Evolutionary conservation across 805 yeast genomes (phyloP).

Genomic region (Zygotorulaspora danielsina): DNA sequence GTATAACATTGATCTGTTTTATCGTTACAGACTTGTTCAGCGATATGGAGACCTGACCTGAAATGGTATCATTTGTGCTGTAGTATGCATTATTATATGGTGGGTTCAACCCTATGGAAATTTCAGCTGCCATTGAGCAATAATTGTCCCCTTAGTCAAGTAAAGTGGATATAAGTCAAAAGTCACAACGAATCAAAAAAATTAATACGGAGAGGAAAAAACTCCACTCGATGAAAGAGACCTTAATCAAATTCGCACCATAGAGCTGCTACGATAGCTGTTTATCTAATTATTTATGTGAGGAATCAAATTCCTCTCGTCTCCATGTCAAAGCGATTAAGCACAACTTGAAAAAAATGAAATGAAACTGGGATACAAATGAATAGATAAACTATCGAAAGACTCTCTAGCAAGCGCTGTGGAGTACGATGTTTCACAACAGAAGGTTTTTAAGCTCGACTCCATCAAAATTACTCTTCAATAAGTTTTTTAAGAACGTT

Average conservation of each 20-base stretch:
- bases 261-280: no score
- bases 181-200: background rate
- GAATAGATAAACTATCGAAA: no score
- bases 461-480: slow-evolving; percentile 20
- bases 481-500: slow-evolving; percentile 35
- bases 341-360: no score
- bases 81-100: slow-evolving; percentile 32
- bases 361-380: no score
- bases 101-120: slow-evolving; percentile 20
- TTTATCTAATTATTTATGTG: no score
- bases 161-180: background rate
- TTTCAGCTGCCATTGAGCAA: slow-evolving; percentile 25
- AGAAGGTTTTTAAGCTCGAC: slow-evolving; percentile 6
- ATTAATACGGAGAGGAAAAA: no score
- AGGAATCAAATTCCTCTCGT: no score
- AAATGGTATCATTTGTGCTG: slow-evolving; percentile 28
- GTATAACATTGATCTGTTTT: slow-evolving; percentile 49
- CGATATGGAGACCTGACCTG: slow-evolving; percentile 27
- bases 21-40: slow-evolving; percentile 28
- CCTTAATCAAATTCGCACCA: no score
- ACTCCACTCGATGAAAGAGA: no score
- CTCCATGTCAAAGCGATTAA: no score
- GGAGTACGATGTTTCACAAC: no score
- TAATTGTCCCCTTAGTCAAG: background rate
- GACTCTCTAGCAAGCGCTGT: no score